phyloP scores from a whole-genome alignment of 2,329 filamentous ascomycete genomes.

The Monilinia aucupariae region DNA sequence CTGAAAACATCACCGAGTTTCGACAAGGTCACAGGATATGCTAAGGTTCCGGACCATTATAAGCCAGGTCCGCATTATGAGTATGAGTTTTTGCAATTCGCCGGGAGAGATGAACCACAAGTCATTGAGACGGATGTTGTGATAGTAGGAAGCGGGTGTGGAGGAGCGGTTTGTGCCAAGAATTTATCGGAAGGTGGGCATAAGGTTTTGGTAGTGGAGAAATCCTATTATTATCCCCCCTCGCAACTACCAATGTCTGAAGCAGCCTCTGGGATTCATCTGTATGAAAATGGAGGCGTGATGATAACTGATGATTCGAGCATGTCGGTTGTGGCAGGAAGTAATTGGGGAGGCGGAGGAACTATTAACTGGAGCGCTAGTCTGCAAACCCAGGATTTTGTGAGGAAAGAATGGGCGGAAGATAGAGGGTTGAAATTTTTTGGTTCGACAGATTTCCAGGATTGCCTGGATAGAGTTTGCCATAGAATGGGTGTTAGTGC shows the following conservation, averaged over 20 bases:
- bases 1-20: constrained; percentile 50
- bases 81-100: constrained; percentile 34
- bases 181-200: constrained; percentile 72
- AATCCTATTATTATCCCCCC: constrained; percentile 70
- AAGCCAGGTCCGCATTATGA: constrained; percentile 36
- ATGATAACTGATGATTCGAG: constrained; percentile 51
- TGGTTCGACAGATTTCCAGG: constrained; percentile 65
- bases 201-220: constrained; percentile 74
- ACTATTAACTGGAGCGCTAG: constrained; percentile 78
- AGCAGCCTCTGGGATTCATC: constrained; percentile 50
- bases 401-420: constrained; percentile 76
- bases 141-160: constrained; percentile 81
- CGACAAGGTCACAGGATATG: constrained; percentile 51
- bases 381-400: constrained; percentile 63
- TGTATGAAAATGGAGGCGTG: constrained; percentile 65
- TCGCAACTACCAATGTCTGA: constrained; percentile 70
- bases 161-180: constrained; percentile 76
- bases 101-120: constrained; percentile 40
- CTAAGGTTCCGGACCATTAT: constrained; percentile 45
- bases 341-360: constrained; percentile 78
- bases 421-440: constrained; percentile 65
- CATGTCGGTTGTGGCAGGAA: constrained; percentile 60
- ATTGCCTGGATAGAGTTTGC: constrained; percentile 74
- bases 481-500: constrained; percentile 69
- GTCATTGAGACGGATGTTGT: constrained; percentile 74